phyloP scores from a whole-genome alignment of 139 green algal genomes.

The Volvox africanus region DNA sequence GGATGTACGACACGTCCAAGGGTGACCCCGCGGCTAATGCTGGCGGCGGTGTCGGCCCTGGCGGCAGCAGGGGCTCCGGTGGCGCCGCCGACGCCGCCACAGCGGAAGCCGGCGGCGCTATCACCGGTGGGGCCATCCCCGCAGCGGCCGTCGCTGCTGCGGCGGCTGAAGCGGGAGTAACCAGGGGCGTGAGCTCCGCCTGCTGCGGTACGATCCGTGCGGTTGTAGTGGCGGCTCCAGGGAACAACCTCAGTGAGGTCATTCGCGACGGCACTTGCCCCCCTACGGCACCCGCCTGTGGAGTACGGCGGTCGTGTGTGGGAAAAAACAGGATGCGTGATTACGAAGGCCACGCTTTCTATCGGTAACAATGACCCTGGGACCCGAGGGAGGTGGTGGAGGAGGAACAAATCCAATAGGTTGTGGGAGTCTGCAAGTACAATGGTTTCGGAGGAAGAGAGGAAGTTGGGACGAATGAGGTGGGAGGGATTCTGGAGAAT shows the following conservation, averaged over 20 bases:
- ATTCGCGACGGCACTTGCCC: background rate
- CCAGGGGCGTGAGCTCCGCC: background rate
- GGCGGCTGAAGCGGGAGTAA: background rate
- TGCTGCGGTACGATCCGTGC: background rate
- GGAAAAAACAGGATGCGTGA: background rate
- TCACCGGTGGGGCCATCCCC: background rate
- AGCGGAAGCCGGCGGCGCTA: background rate
- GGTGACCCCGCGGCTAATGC: background rate
- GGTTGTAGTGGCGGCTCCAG: background rate
- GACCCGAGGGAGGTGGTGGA: no score
- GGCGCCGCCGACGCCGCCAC: background rate
- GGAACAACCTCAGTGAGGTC: background rate
- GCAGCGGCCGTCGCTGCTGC: background rate
- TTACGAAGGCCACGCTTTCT: no score
- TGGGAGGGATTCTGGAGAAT: no score
- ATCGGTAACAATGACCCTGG: no score
- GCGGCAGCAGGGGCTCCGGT: background rate
- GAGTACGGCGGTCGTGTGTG: background rate
- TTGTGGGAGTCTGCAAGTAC: no score
- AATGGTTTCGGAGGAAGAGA: no score
- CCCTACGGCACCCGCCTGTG: conserved; percentile 1
- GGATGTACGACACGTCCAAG: conserved; percentile 16
- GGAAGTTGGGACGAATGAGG: no score
- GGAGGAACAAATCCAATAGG: no score
- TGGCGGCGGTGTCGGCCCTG: no score